Percentiles rank a stretch among this genome's conserved stretches.
phyloP scores from a whole-genome alignment of 192 early-diverging fungal species.

The Coemansia sp. region DNA sequence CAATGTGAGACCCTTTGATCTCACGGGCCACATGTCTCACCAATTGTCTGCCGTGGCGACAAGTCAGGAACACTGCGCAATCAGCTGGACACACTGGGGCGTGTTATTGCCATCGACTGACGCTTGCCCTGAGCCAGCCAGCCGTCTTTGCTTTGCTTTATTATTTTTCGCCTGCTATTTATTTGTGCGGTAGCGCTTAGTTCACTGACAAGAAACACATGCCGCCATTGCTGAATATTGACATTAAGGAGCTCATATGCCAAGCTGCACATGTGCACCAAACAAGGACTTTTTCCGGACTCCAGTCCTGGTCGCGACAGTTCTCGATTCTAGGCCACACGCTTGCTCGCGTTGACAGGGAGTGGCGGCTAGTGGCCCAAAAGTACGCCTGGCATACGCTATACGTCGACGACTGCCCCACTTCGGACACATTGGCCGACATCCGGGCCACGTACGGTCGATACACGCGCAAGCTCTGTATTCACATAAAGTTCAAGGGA shows the following conservation, averaged over 20 bases:
- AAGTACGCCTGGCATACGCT: conserved; percentile 47
- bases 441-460: conserved; percentile 16
- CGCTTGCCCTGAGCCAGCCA: neutral
- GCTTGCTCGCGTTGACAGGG: conserved; percentile 28
- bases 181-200: neutral
- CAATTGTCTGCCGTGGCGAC: neutral
- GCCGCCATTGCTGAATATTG: conserved; percentile 19
- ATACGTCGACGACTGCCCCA: conserved; percentile 18
- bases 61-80: neutral
- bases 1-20: conserved; percentile 5
- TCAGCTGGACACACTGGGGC: neutral
- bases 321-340: conserved; percentile 17
- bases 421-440: neutral
- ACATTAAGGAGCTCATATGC: conserved; percentile 49
- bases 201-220: neutral
- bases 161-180: neutral
- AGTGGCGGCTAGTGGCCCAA: conserved; percentile 29
- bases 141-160: too few species aligned
- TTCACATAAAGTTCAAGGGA: conserved; percentile 31
- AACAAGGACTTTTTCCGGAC: neutral
- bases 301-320: conserved; percentile 6
- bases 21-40: conserved; percentile 2
- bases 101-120: neutral
- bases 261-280: conserved; percentile 11
- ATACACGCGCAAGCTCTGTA: conserved; percentile 32